phyloP scores from a whole-genome alignment of 352 stramenopile species.

The Globisporangium lucens region DNA sequence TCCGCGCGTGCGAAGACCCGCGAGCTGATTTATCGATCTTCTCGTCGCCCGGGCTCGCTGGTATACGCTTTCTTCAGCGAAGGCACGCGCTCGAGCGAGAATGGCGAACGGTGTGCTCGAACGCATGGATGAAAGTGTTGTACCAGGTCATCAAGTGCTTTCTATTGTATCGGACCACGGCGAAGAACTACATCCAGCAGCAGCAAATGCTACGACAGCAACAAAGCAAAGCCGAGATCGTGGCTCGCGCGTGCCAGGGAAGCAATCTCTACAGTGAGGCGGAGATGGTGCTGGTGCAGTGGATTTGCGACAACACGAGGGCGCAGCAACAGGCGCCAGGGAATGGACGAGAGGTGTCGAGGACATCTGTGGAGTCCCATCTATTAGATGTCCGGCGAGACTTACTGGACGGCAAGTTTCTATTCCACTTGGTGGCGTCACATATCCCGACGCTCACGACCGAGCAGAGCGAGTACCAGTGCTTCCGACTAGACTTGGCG shows the following conservation, averaged over 20 bases:
- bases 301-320: conserved; percentile 78
- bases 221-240: conserved; percentile 23
- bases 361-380: conserved; percentile 19
- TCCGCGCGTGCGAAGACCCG: conserved; percentile 71
- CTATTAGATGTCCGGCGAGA: conserved; percentile 62
- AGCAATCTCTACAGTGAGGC: conserved; percentile 92
- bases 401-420: conserved; percentile 64
- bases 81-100: conserved; percentile 53
- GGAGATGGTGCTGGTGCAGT: conserved; percentile 91
- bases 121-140: conserved; percentile 85
- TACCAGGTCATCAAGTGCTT: conserved; percentile 93
- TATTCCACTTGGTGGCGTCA: conserved; percentile 85
- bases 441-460: conserved; percentile 85
- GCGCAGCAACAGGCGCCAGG: background rate
- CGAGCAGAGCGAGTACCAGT: conserved; percentile 61
- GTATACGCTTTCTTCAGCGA: conserved; percentile 54
- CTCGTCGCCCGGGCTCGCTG: conserved; percentile 30
- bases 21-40: conserved; percentile 46
- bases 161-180: conserved; percentile 86
- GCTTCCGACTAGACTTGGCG: conserved; percentile 41
- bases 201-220: conserved; percentile 11
- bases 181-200: conserved; percentile 66
- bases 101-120: conserved; percentile 42
- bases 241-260: conserved; percentile 35
- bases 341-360: conserved; percentile 1